Percentiles rank a stretch among this genome's conserved stretches.
Conservation (phyloP, 805 yeast species). For the Blastobotrys americana region DNA sequence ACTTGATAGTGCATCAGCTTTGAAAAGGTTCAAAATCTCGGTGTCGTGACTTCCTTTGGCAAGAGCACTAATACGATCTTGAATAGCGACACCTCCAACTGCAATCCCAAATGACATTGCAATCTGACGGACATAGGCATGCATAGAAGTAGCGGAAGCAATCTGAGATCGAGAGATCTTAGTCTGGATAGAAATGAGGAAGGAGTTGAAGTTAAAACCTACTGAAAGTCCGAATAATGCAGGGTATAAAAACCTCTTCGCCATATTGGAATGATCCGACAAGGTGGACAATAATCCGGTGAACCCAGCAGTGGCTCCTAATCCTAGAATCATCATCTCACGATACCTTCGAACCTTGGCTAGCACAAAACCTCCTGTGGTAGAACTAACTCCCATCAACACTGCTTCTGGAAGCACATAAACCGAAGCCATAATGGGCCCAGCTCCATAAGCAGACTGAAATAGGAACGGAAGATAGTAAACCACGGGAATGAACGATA, state of each 20-base stretch:
- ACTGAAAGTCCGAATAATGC: slow-evolving; percentile 42
- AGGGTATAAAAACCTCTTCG: slow-evolving; percentile 39
- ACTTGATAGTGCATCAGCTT: slow-evolving; percentile 14
- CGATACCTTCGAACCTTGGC: slow-evolving; percentile 38
- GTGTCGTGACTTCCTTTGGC: slow-evolving; percentile 16
- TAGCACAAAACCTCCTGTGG: slow-evolving; percentile 41
- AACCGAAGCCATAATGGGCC: slow-evolving; percentile 36
- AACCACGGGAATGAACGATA: slow-evolving; percentile 40
- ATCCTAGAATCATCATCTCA: slow-evolving; percentile 35
- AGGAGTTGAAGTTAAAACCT: slow-evolving; percentile 45
- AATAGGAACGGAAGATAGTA: slow-evolving; percentile 46
- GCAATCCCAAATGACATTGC: slow-evolving; percentile 39
- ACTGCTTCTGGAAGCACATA: slow-evolving; percentile 41
- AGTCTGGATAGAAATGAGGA: slow-evolving; percentile 40
- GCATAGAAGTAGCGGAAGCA: slow-evolving; percentile 39
- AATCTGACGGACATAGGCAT: slow-evolving; percentile 36
- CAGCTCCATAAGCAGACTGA: slow-evolving; percentile 39
- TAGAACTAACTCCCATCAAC: slow-evolving; percentile 38
- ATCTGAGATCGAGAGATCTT: slow-evolving; percentile 48
- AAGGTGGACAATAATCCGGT: slow-evolving; percentile 40
- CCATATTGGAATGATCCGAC: slow-evolving; percentile 31
- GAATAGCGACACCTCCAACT: slow-evolving; percentile 37
- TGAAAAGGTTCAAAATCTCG: slow-evolving; percentile 6
- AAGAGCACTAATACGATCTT: slow-evolving; percentile 34
- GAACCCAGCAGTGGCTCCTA: slow-evolving; percentile 37